phyloP scores from a whole-genome alignment of 2,329 filamentous ascomycete species.

The Aspergillus awamori region DNA sequence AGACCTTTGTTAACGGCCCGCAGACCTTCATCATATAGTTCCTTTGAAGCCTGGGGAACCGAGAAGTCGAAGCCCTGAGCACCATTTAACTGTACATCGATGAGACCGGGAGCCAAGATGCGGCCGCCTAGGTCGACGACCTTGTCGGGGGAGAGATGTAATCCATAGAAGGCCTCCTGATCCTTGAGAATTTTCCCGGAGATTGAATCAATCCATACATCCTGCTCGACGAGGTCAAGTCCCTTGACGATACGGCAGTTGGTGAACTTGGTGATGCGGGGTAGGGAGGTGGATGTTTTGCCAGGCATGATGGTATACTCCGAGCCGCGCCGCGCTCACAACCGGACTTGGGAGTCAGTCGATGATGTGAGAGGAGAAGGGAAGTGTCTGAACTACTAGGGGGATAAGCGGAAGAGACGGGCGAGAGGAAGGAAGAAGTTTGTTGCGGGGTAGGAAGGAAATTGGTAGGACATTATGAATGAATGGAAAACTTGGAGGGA shows the following conservation, averaged over 20 bases:
- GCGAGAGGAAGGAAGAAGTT: not conserved
- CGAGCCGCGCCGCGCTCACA: too few species aligned
- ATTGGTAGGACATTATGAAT: not conserved
- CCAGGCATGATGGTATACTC: conserved; percentile 36
- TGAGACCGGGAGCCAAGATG: conserved; percentile 82
- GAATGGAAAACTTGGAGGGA: not conserved
- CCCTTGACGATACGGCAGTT: conserved; percentile 79
- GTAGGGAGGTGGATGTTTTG: conserved; percentile 32
- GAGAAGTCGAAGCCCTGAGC: conserved; percentile 94
- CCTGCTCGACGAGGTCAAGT: conserved; percentile 68
- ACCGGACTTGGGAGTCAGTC: conserved; percentile 17
- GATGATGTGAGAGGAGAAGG: conserved; percentile 22
- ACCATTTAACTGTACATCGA: conserved; percentile 90
- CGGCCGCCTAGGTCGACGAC: conserved; percentile 79
- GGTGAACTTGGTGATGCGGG: conserved; percentile 78
- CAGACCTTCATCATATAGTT: conserved; percentile 72
- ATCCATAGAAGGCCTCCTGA: conserved; percentile 59
- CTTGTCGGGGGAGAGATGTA: conserved; percentile 63
- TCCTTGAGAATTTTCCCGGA: conserved; percentile 81
- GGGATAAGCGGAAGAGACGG: conserved; percentile 29
- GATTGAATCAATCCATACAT: conserved; percentile 84
- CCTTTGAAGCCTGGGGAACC: conserved; percentile 65
- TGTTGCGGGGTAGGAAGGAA: not conserved
- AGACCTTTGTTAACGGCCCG: conserved; percentile 70
- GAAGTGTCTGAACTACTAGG: conserved; percentile 5